Percentiles rank a stretch among this genome's conserved stretches.
phyloP scores from a whole-genome alignment of 768 basidiomycete species.

The Tylopilus intermedius region DNA sequence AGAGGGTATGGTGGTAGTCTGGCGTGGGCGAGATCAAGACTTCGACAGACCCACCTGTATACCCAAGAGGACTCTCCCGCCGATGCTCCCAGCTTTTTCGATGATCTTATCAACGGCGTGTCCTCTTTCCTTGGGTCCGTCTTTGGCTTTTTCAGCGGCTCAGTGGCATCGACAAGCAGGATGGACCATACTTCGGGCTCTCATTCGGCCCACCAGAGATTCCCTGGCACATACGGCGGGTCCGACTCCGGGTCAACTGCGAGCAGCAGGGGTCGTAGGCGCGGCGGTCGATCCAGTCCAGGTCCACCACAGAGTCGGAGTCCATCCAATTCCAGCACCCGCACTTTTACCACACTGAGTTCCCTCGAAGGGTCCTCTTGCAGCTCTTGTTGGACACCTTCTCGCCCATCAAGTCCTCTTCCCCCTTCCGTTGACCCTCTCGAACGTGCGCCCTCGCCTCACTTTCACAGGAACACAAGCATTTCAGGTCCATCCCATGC shows the following conservation, averaged over 20 bases:
- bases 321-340: constrained; percentile 26
- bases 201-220: constrained; percentile 1
- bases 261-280: constrained; percentile 3
- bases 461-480: constrained; percentile 8
- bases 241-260: constrained; percentile 13
- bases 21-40: constrained; percentile 18
- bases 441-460: constrained; percentile 33
- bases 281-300: background rate
- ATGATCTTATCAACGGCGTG: constrained; percentile 15
- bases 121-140: constrained; percentile 16
- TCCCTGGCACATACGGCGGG: constrained; percentile 21
- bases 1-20: background rate
- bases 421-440: constrained; percentile 24
- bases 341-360: constrained; percentile 45
- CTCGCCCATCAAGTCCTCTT: constrained; percentile 20
- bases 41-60: background rate
- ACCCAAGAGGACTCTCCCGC: background rate
- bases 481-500: background rate
- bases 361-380: constrained; percentile 38
- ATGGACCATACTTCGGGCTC: background rate
- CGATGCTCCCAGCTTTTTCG: constrained; percentile 12
- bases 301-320: constrained; percentile 5
- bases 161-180: background rate
- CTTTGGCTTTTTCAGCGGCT: constrained; percentile 8
- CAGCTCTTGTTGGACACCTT: constrained; percentile 33